Conservation (phyloP, 1,284 basidiomycete genomes). For the Ceraceosorus guamensis region DNA sequence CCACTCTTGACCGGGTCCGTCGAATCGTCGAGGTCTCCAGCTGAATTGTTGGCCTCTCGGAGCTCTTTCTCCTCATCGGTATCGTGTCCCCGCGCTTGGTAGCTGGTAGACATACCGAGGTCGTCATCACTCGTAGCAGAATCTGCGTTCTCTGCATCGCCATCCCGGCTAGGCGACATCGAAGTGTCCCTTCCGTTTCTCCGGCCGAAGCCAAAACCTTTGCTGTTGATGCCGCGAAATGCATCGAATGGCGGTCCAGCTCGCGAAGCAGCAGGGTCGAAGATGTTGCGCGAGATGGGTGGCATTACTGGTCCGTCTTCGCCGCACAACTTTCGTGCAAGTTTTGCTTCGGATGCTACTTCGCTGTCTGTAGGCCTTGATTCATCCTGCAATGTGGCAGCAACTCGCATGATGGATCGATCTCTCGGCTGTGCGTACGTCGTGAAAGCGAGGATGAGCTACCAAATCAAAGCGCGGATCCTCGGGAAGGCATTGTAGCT, state of each 20-base stretch:
- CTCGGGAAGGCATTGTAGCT: neutral
- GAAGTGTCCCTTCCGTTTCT: too few relatives aligned
- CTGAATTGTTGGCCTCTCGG: too few relatives aligned
- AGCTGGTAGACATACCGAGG: too few relatives aligned
- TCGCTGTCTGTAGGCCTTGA: slow-evolving; percentile 32
- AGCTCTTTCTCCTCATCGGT: too few relatives aligned
- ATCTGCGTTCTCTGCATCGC: too few relatives aligned
- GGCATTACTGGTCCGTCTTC: slow-evolving; percentile 2
- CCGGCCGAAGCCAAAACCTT: neutral
- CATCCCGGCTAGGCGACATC: too few relatives aligned
- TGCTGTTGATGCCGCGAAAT: neutral
- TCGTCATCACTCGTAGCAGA: too few relatives aligned
- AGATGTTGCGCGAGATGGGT: neutral
- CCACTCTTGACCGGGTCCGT: too few relatives aligned
- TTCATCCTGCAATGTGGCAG: slow-evolving; percentile 39
- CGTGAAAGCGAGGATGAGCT: neutral
- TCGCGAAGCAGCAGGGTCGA: neutral
- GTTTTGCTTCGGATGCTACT: slow-evolving; percentile 42
- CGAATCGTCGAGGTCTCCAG: too few relatives aligned
- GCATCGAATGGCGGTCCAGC: neutral
- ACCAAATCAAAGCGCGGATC: neutral
- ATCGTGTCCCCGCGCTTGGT: too few relatives aligned
- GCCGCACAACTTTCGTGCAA: slow-evolving; percentile 31
- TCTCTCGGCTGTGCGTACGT: slow-evolving; percentile 17
- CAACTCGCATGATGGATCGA: slow-evolving; percentile 32